Conservation (phyloP, 768 basidiomycete genomes). For the Amanita pallidorosea region DNA sequence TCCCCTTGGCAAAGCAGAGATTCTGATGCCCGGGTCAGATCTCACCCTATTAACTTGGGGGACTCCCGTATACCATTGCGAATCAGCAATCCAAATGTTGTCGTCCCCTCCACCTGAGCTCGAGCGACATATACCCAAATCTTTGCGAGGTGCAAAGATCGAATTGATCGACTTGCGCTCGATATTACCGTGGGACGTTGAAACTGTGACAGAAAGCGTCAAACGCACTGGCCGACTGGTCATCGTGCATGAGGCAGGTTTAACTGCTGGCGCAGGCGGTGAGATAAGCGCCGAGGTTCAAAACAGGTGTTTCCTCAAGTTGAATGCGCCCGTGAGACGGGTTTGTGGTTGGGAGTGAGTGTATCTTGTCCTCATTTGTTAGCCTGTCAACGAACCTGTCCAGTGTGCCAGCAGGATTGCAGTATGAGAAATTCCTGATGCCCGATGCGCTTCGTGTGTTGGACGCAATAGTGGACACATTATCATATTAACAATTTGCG, state of each 20-base stretch:
- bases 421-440: conserved; percentile 88
- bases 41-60: conserved; percentile 90
- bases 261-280: conserved; percentile 79
- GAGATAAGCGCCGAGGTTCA: conserved; percentile 91
- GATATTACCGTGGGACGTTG: conserved; percentile 82
- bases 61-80: conserved; percentile 87
- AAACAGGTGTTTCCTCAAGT: conserved; percentile 77
- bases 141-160: conserved; percentile 57
- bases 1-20: conserved; percentile 77
- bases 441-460: conserved; percentile 79
- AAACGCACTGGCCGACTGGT: conserved; percentile 76
- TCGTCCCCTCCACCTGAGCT: conserved; percentile 53
- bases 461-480: conserved; percentile 76
- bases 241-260: conserved; percentile 87
- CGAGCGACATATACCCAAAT: conserved; percentile 51
- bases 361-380: conserved; percentile 3
- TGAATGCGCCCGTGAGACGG: conserved; percentile 80
- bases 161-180: conserved; percentile 89
- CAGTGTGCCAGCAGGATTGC: conserved; percentile 75
- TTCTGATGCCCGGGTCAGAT: conserved; percentile 63
- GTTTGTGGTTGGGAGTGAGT: conserved; percentile 95
- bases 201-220: conserved; percentile 74
- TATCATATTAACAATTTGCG: conserved; percentile 41
- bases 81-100: conserved; percentile 71
- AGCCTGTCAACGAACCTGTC: not conserved